phyloP scores from a whole-genome alignment of 2,329 filamentous ascomycete genomes.

The Fusarium neocosmosporiellum region DNA sequence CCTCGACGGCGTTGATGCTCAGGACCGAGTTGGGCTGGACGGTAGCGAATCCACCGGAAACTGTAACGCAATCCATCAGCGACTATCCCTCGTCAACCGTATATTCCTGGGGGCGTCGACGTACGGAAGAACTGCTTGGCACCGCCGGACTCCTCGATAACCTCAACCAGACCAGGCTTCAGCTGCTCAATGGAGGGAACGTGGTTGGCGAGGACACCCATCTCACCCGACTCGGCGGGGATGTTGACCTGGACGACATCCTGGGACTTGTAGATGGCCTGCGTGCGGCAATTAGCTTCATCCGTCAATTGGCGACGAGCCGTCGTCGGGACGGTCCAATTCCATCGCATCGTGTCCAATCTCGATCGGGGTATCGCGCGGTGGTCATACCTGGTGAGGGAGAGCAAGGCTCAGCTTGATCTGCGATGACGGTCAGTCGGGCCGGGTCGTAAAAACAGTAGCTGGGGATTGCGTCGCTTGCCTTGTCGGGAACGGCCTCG shows the following conservation, averaged over 20 bases:
- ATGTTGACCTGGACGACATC: conserved; percentile 96
- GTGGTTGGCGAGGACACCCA: conserved; percentile 99
- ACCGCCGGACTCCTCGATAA: conserved; percentile 90
- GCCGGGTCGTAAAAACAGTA: conserved; percentile 35
- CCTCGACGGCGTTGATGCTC: conserved; percentile 99
- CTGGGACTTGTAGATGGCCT: conserved; percentile 78
- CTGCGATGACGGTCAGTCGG: conserved; percentile 54
- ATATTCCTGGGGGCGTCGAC: conserved; percentile 53
- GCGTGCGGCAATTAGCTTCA: conserved; percentile 63
- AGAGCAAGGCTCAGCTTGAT: conserved; percentile 98
- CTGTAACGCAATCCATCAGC: conserved; percentile 59
- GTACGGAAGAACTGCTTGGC: conserved; percentile 98
- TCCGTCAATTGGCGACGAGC: conserved; percentile 43
- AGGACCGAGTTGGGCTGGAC: conserved; percentile 94
- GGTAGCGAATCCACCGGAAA: conserved; percentile 96
- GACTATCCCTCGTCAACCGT: conserved; percentile 6
- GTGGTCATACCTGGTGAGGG: conserved; percentile 90
- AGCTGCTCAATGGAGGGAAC: conserved; percentile 99
- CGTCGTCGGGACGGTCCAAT: conserved; percentile 41
- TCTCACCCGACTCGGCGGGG: conserved; percentile 96
- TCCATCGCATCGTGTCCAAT: conserved; percentile 41
- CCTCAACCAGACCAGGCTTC: conserved; percentile 94
- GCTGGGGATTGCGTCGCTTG: conserved; percentile 49
- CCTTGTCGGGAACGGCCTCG: conserved; percentile 87
- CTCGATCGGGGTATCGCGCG: conserved; percentile 31